A percentile compares a stretch with the other conserved stretches of the same genome.
phyloP scores from a whole-genome alignment of 1,284 basidiomycete species.

The Trichosporon faecale region DNA sequence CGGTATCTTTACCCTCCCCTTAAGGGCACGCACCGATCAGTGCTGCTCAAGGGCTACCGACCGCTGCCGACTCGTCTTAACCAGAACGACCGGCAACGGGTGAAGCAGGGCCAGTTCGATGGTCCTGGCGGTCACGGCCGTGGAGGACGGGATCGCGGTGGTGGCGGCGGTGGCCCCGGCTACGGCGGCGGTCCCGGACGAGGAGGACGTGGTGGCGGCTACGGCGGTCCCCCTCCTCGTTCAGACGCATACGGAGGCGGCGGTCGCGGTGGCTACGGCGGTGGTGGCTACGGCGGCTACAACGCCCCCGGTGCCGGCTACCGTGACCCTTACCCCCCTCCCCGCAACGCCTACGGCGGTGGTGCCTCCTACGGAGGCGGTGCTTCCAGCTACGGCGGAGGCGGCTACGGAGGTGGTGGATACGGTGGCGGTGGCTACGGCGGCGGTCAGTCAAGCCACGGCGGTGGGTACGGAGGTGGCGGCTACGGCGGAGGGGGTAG shows the following conservation, averaged over 20 bases:
- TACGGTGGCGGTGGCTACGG: constrained; percentile 22
- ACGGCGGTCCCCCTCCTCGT: constrained; percentile 22
- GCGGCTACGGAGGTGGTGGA: constrained; percentile 18
- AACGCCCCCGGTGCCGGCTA: not conserved
- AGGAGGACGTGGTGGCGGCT: constrained; percentile 53
- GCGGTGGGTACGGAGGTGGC: constrained; percentile 15
- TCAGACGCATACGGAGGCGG: constrained; percentile 17
- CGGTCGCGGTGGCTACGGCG: constrained; percentile 15
- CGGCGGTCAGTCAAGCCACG: constrained; percentile 15
- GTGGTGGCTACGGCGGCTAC: constrained; percentile 15
- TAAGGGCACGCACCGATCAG: constrained; percentile 75
- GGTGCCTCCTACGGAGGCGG: not conserved
- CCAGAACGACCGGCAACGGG: constrained; percentile 69
- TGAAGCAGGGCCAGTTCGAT: constrained; percentile 41
- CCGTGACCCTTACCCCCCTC: constrained; percentile 5
- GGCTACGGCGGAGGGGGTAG: constrained; percentile 15
- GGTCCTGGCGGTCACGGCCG: constrained; percentile 37
- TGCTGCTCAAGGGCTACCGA: constrained; percentile 72
- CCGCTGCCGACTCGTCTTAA: constrained; percentile 64
- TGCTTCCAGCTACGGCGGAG: constrained; percentile 6
- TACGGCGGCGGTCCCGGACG: constrained; percentile 49
- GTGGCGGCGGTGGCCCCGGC: constrained; percentile 21
- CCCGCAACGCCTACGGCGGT: not conserved
- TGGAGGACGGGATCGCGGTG: constrained; percentile 34
- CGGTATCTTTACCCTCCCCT: constrained; percentile 88